Evolutionary conservation across 805 yeast genomes (phyloP).

Genomic region (Ogataea sp.): DNA sequence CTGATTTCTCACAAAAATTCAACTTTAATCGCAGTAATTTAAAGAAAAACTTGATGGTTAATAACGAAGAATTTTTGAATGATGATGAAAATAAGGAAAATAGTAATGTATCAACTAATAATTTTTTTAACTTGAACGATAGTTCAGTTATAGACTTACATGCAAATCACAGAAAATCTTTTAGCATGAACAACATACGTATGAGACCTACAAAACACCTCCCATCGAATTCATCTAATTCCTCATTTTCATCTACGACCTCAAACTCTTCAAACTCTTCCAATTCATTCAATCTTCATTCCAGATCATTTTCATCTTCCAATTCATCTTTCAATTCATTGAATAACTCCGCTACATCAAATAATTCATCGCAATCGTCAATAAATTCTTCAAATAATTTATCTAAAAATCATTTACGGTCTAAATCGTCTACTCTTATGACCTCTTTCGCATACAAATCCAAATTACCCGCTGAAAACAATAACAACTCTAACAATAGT

Average conservation of each 20-base stretch:
- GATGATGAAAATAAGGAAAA: constrained; percentile 1
- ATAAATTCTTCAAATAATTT: not conserved
- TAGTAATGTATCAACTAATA: not conserved
- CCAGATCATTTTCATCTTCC: no score
- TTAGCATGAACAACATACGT: not conserved
- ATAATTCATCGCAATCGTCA: constrained; percentile 1
- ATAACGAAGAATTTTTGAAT: constrained; percentile 5
- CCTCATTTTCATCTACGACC: constrained; percentile 8
- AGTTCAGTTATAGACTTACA: not conserved
- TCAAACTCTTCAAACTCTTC: constrained; percentile 2
- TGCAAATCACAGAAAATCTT: not conserved
- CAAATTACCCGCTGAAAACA: no score
- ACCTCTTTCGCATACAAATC: constrained; percentile 1
- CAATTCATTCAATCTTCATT: not conserved
- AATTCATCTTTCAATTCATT: constrained; percentile 11
- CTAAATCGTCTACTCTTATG: not conserved
- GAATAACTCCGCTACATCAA: constrained; percentile 10
- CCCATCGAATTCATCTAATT: constrained; percentile 13
- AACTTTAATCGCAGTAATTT: constrained; percentile 19
- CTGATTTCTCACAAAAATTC: constrained; percentile 29
- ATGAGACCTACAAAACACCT: not conserved
- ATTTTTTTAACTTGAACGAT: not conserved
- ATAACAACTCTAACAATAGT: not conserved
- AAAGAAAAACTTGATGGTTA: not conserved
- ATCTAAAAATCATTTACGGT: not conserved